Evolutionary conservation across 495 filamentous ascomycete genomes (phyloP), one percentile per base, ranked within the genome.

Genomic region (Penicilliopsis zonata): DNA sequence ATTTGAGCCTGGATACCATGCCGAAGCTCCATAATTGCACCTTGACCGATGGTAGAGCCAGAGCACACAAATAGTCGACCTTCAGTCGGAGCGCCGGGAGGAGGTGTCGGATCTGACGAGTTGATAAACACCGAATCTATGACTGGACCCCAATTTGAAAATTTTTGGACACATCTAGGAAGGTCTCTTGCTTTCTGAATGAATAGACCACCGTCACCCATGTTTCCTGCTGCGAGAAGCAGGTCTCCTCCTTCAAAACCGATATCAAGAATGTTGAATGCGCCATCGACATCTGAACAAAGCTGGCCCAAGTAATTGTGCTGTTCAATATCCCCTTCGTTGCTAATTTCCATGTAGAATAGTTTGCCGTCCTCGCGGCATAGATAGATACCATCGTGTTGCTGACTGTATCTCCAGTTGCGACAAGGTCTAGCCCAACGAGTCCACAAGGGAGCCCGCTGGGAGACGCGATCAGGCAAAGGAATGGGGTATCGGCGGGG

Each of bases 121-220:
- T 5, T 27, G 23, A 72, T 63, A 18, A 72, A 59, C 13, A 72
- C 63, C 20, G 82, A 71, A 50, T 95, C 86, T 13, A 73, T 69
- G 14, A 78, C 67, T 1, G 90, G 86, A 0, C 83, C 72, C 87
- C 86, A 94, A 46, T 86, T 94, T 18, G 77, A 68, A 26, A 84
- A 72, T n/a, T 61, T 63, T 33, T 76, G 68, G 18, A 72, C 48
- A 52, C 55, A 65, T 42, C 63, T 56, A 13, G 64, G 63, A 22
- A 61, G 51, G 24, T 65, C 51, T 31, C 69, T 48, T 23, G 57
- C 57, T 51, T 74, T 58, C 52, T 82, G 77, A 40, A 73, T 59
- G 63, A 80, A 92, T 8, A 86, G 65, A 0, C 78, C 77, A 5
- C 88, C 90, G 40, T 77, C 66, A n/a, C 86, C 80, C 28, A 76